phyloP scores from a whole-genome alignment of 306 rosid genomes.

The Castanea crenata region DNA sequence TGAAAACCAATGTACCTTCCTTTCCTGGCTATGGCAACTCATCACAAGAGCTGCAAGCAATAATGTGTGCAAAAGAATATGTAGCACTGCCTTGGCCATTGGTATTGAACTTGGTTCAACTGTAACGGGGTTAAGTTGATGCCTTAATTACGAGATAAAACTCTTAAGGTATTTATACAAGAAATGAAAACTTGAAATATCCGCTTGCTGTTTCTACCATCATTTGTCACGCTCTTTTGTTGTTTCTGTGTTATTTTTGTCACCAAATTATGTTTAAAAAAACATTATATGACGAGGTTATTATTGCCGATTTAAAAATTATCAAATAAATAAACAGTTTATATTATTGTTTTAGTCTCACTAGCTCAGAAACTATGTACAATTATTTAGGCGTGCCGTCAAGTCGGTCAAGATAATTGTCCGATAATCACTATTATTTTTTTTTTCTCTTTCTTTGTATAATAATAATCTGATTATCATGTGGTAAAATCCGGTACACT shows the following conservation, averaged over 20 bases:
- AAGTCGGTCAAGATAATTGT: too few species aligned
- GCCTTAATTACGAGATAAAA: not conserved
- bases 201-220: not conserved
- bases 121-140: not conserved
- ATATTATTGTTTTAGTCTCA: too few species aligned
- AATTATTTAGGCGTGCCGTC: too few species aligned
- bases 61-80: constrained; percentile 8
- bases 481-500: too few species aligned
- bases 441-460: too few species aligned
- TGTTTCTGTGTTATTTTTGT: not conserved
- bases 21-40: constrained; percentile 23
- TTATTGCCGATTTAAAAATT: too few species aligned
- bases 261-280: too few species aligned
- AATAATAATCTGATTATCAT: too few species aligned
- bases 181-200: not conserved
- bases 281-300: too few species aligned
- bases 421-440: too few species aligned
- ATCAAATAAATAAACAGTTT: too few species aligned
- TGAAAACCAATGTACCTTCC: constrained; percentile 14
- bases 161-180: not conserved
- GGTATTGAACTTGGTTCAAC: not conserved
- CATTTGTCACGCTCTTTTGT: not conserved
- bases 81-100: constrained; percentile 18
- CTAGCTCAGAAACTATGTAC: too few species aligned
- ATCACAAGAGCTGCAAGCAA: constrained; percentile 20